Evolutionary conservation across 2,329 filamentous ascomycete species (phyloP), one percentile per base, ranked within the genome.

Genomic region (Rosellinia necatrix): DNA sequence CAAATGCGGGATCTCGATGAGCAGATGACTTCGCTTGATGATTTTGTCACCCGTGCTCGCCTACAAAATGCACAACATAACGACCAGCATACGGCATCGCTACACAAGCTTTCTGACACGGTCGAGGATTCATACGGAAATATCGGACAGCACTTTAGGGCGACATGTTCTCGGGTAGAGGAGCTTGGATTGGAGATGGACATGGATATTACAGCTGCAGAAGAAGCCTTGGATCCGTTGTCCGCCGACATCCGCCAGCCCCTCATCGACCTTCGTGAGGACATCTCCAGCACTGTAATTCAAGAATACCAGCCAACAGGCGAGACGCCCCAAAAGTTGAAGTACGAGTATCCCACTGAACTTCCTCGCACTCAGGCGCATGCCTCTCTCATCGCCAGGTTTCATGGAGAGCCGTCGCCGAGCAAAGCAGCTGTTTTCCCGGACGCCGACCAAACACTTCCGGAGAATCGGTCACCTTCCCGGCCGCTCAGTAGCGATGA

Each of bases 11-110:
- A 96, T 64, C 88, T 99, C 69, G 88, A 90, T 58, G 82, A 81
- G n/a, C 91, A 97, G 72, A 92, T 99, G 83, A 84, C 87, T 53
- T 90, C 91, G 1, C 81, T 99, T 6, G 93, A 97, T 67, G 90
- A 93, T 63, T 96, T 97, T 66, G 91, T 97, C 34, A 82, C 87
- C 27, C 86, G 90, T 27, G 92, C 96, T 46, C 85, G 88, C 58
- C 84, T 83, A 1, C 89, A 96, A 67, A 97, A 96, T 70, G 84
- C 88, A 25, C 78, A 80, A 15, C 91, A 96, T 68, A 88, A 94
- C 70, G 80, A 85, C 22, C 81, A 82, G 22, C 90, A 96, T 61
- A 73, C 80, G 1, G 71, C 78, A n/a, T 89, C 86, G 1, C 76
- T 96, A n/a, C 75, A 81, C 29, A 75, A 74, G 8, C 79, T 97